phyloP scores from a whole-genome alignment of 805 yeast species.

The Maudiozyma saulgeensis region DNA sequence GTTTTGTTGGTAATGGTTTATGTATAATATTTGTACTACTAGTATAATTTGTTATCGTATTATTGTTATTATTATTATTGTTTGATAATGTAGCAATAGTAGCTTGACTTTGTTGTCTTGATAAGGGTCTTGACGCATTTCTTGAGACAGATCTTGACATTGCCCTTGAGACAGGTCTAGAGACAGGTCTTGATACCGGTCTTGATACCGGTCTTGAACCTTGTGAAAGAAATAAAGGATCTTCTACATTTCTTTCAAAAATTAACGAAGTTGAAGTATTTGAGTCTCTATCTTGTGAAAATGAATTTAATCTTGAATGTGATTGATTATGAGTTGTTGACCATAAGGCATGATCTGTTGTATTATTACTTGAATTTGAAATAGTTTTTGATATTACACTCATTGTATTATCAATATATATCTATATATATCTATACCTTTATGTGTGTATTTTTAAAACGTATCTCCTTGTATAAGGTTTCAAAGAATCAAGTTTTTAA shows the following conservation, averaged over 20 bases:
- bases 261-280: conserved; percentile 25
- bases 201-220: background rate
- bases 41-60: background rate
- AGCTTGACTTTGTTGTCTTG: conserved; percentile 1
- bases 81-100: background rate
- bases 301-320: background rate
- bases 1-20: background rate
- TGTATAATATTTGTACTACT: background rate
- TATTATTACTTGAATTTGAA: background rate
- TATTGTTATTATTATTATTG: background rate
- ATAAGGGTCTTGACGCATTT: background rate
- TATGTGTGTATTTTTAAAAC: no score
- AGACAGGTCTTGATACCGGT: background rate
- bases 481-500: no score
- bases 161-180: background rate
- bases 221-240: conserved; percentile 28
- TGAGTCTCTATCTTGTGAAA: background rate
- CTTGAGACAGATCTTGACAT: background rate
- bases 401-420: background rate
- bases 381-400: background rate
- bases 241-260: conserved; percentile 62
- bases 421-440: no score
- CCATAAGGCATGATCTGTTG: background rate
- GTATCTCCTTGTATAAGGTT: no score
- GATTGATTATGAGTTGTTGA: background rate